Evolutionary conservation across 1,139 yeast species (phyloP).

Genomic region (Debaryomycetaceae sp.): DNA sequence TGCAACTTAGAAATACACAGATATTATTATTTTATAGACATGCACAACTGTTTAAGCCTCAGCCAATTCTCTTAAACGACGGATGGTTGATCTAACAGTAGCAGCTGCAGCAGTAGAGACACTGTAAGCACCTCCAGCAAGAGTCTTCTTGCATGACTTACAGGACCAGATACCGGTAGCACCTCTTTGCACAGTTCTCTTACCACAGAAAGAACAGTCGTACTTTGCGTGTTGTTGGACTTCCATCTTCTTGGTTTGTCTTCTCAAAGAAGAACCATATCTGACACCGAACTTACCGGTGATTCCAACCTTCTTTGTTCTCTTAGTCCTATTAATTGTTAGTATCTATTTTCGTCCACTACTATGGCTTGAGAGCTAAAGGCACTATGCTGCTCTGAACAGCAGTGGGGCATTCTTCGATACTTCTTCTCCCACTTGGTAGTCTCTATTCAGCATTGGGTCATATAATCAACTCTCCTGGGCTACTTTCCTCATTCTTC

Average conservation of each 20-base stretch:
- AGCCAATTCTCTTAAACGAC: conserved; percentile 99
- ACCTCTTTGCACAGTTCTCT: conserved; percentile 96
- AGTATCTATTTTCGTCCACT: conserved; percentile 21
- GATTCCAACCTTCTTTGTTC: conserved; percentile 99
- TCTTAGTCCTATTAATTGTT: conserved; percentile 79
- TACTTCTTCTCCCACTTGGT: too few relatives aligned
- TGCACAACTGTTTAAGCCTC: conserved; percentile 67
- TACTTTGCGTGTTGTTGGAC: conserved; percentile 98
- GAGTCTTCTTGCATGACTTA: conserved; percentile 90
- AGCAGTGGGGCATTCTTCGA: too few relatives aligned
- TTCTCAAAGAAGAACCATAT: conserved; percentile 99
- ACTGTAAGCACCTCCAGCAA: conserved; percentile 99
- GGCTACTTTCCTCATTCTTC: too few relatives aligned
- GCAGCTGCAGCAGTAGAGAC: conserved; percentile 99
- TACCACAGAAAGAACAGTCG: conserved; percentile 99
- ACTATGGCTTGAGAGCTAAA: not conserved
- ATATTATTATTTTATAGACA: conserved; percentile 10
- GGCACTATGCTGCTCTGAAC: not conserved
- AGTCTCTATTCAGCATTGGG: too few relatives aligned
- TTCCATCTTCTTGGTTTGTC: conserved; percentile 99
- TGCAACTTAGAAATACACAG: conserved; percentile 4
- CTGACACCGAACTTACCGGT: conserved; percentile 99
- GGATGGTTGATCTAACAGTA: conserved; percentile 99
- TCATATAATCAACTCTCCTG: too few relatives aligned
- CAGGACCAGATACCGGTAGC: conserved; percentile 99